Evolutionary conservation across 352 stramenopile species (phyloP), one percentile per base, ranked within the genome.

Genomic region (Phytopythium montanum): DNA sequence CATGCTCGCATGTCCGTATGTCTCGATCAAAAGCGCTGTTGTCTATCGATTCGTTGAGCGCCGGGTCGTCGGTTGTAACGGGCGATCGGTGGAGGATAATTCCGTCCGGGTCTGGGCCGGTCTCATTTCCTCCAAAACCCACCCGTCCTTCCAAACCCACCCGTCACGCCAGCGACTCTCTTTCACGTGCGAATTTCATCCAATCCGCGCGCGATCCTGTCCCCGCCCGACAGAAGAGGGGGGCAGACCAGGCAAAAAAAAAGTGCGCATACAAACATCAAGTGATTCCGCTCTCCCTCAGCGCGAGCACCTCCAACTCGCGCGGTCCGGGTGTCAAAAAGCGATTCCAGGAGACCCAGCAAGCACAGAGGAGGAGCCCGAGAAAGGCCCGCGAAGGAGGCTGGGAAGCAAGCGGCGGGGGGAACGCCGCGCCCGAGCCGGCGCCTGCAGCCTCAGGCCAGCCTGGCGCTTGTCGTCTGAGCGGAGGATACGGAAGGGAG

Each of bases 321-420:
- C 1, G 33, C 33, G n/a, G 26, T 18, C 36, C 44, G 44, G 9
- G 51, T 29, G 51, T 56, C 51, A 56, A 56, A 54, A 56, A 56
- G 33, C 50, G 50, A 56, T 56, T 55, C 44, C 41, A n/a, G 39
- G 7, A n/a, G 50, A 25, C 49, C 26, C 25, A 19, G 49, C 49
- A 29, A 34, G 19, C 23, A 28, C 18, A 21, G 16, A 19, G 3
- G 13, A 39, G 26, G 13, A 50, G 19, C 42, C 9, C 45, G 46
- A 38, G 25, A 36, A 53, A 53, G 46, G 46, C 21, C 25, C 28
- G 28, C 13, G 7, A 5, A 42, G 7, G 13, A 42, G 31, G 31
- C 31, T 36, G 31, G 31, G 31, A 25, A 34, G 49, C 16, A 34
- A 31, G 45, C 5, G 5, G n/a, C n/a, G n/a, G n/a, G n/a, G 9